phyloP scores from a whole-genome alignment of 352 stramenopile genomes.

The Pythium rhizo-oryzae region DNA sequence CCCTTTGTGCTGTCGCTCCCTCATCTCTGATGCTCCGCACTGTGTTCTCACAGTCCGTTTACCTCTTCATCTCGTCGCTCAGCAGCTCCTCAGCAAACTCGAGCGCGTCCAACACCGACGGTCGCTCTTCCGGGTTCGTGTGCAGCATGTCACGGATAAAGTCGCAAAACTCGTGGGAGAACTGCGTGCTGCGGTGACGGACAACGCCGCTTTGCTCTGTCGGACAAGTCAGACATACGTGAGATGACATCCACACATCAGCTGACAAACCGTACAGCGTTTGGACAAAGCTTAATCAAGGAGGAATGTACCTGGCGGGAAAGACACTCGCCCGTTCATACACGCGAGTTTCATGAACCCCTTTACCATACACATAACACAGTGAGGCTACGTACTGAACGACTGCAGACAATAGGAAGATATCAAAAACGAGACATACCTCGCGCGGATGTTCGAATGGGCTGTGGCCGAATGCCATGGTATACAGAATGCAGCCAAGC shows the following conservation, averaged over 20 bases:
- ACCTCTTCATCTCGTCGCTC: constrained; percentile 63
- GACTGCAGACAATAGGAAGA: no score
- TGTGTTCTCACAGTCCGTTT: constrained; percentile 13
- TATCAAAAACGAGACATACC: constrained; percentile 39
- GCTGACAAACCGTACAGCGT: not conserved
- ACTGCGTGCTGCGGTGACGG: constrained; percentile 64
- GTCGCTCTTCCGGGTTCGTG: constrained; percentile 77
- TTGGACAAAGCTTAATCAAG: no score
- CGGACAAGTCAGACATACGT: not conserved
- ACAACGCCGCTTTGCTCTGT: constrained; percentile 69
- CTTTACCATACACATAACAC: no score
- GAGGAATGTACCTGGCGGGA: constrained; percentile 53
- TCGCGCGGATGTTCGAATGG: constrained; percentile 81
- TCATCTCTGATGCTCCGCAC: no score
- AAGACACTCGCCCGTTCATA: constrained; percentile 77
- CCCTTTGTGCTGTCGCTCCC: no score
- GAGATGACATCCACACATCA: not conserved
- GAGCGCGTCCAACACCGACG: constrained; percentile 75
- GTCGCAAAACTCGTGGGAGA: constrained; percentile 83
- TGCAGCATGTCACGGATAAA: constrained; percentile 90
- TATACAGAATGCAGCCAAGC: constrained; percentile 81
- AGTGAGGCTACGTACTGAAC: no score
- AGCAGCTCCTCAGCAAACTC: constrained; percentile 84
- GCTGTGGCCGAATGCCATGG: constrained; percentile 84
- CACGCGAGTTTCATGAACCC: constrained; percentile 86